Conservation (phyloP, 306 rosid species). For the Clitoria ternatea region DNA sequence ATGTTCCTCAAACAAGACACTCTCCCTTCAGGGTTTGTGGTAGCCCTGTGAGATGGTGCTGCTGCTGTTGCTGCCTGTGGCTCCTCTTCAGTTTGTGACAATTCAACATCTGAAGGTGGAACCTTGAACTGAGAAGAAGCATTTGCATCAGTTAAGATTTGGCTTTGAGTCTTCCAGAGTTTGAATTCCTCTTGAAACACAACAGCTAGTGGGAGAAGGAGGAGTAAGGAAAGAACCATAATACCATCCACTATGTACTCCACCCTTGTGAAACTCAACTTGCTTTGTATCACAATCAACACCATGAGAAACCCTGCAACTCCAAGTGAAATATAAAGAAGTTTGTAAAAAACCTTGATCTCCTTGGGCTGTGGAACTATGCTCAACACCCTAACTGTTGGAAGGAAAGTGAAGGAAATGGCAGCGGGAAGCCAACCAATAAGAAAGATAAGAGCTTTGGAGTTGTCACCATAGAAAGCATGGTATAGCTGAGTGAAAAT, state of each 20-base stretch:
- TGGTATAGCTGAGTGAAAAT: conserved; percentile 52
- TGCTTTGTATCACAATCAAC: conserved; percentile 48
- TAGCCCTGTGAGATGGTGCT: neutral
- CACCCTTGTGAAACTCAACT: conserved; percentile 24
- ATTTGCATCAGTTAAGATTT: neutral
- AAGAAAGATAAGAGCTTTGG: conserved; percentile 44
- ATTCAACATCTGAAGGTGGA: conserved; percentile 6
- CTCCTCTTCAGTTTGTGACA: neutral
- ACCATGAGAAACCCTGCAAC: conserved; percentile 65
- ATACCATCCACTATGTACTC: conserved; percentile 34
- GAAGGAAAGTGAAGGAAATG: conserved; percentile 42
- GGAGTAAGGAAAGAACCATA: conserved; percentile 33
- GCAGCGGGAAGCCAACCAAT: conserved; percentile 68
- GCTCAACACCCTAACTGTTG: conserved; percentile 34
- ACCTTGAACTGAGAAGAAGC: conserved; percentile 1
- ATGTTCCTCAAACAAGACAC: conserved; percentile 25
- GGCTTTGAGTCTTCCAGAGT: conserved; percentile 29
- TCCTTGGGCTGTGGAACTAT: conserved; percentile 31
- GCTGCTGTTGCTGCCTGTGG: too few relatives aligned
- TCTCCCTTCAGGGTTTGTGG: neutral
- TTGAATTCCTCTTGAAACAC: conserved; percentile 44
- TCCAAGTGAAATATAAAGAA: conserved; percentile 60
- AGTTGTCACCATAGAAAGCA: conserved; percentile 48
- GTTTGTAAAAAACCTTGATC: conserved; percentile 42
- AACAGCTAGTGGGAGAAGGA: conserved; percentile 43